Base-by-base conservation (phyloP, 2,329 filamentous ascomycete genomes). In the Trichoderma aggressivum region DNA sequence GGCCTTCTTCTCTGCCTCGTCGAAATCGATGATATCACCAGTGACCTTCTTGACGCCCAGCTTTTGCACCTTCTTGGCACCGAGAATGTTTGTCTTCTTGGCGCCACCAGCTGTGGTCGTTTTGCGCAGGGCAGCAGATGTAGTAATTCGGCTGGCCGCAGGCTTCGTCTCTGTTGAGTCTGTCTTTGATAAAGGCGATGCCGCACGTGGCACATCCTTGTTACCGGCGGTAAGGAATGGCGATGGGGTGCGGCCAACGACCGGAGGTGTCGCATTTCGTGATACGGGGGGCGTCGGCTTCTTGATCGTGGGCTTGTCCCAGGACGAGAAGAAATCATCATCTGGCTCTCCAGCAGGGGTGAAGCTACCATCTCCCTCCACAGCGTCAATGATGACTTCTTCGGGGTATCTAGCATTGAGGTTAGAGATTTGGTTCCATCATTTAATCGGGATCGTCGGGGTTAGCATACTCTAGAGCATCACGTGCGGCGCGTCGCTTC, bases 281-380 rank as follows among this genome's bases (percentile, higher is more conserved):
- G 95, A 98, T 56, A 96, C 88, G 18, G 96, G 95, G 75, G 97
- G 97, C 74, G 94, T 98, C 43, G 95, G 95, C 76, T 94, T 91
- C 87, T 98, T 99, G 83, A 99, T 97, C 5, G 94, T 89, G 26
- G 96, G 96, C 84, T 98, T 98, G 79, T 98, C 96, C 96, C 95
- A 99, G 0, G 94, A 98, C 11, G 95, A 97, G 84, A 99, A 99
- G 86, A 99, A 99, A 80, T 98, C 96, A 78, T 98, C 94, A 76
- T 98, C 94, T 26, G 89, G 86, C 75, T 97, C 94, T 75, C 90
- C 92, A 59, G 92, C 88, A n/a, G 94, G 93, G 12, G 94, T 97
- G 75, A 87, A 89, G 47, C 89, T 86, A 75, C 88, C 90, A 72
- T 93, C 91, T 62, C 87, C 84, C 28, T 90, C 87, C 73, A 87